Base-by-base conservation (phyloP, 2,329 filamentous ascomycete genomes). In the Colletotrichum orbiculare region DNA sequence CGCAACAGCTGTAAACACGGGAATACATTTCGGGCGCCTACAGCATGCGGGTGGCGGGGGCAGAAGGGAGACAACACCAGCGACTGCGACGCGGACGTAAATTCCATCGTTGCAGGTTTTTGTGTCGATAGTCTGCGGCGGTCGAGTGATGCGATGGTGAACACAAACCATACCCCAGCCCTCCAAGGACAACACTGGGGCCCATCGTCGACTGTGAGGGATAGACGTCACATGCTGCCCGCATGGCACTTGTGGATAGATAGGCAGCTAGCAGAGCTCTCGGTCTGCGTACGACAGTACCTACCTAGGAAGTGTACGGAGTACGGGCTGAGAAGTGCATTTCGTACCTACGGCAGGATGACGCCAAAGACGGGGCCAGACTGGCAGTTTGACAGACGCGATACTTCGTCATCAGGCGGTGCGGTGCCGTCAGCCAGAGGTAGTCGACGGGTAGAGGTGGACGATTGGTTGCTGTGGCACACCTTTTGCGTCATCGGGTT, bases 401-500 rank as follows among this genome's bases (percentile, higher is more conserved):
- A 52, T 65, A 65, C 58, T n/a, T 61, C 46, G 52, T 52, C 50
- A 65, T 62, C 48, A 58, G 52, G 41, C 43, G 41, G 15, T 15
- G 48, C 25, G 25, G 15, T 42, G 48, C 42, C 33, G 11, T 52
- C 42, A 25, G 37, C 9, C 8, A 10, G n/a, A 60, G 39, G 57
- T 56, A 65, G 47, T 48, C 52, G n/a, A 56, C 25, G 47, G 52
- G 63, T 65, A 61, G 34, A 45, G 11, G 10, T 52, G 25, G 42
- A 49, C 48, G 64, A 64, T 67, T 67, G 58, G 66, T 58, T 68
- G 64, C 64, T 68, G 67, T 68, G 64, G 64, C 56, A 62, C 61
- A 68, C 38, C 49, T 63, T 65, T 66, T 68, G 67, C 67, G 67
- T 68, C 67, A 68, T 68, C 64, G 56, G 35, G 39, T 56, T n/a